These are phyloP conservation scores for Aspergillus quadrilineatus DNA, from an alignment of 2,329 filamentous ascomycete species.

Conservation along the genomic window DNA sequence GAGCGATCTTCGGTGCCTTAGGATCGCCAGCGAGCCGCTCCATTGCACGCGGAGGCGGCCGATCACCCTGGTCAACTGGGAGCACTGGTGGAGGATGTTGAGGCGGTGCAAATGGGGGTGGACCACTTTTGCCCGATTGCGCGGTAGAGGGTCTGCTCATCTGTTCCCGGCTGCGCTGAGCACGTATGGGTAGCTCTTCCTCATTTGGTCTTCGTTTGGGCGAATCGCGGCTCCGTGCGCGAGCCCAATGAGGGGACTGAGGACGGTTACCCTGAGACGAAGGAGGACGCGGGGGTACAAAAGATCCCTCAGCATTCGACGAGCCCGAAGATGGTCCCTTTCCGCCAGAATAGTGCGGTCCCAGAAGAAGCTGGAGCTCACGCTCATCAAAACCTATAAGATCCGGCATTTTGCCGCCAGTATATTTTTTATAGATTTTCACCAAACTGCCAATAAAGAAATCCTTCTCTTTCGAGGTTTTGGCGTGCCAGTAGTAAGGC, in stretches of 20 bases:
- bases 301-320: conserved; percentile 23
- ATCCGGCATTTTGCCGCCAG: conserved; percentile 75
- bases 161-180: conserved; percentile 42
- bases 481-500: conserved; percentile 95
- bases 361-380: conserved; percentile 74
- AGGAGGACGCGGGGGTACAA: conserved; percentile 29
- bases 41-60: conserved; percentile 24
- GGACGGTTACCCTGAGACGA: conserved; percentile 29
- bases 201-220: conserved; percentile 34
- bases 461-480: conserved; percentile 93
- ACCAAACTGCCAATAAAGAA: conserved; percentile 96
- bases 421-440: conserved; percentile 97
- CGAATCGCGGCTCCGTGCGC: conserved; percentile 40
- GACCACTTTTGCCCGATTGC: conserved; percentile 34
- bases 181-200: conserved; percentile 40
- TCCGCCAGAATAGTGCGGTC: conserved; percentile 36
- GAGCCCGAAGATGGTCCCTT: conserved; percentile 26
- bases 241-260: conserved; percentile 33
- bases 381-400: conserved; percentile 78
- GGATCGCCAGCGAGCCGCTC: conserved; percentile 24
- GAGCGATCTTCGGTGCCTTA: conserved; percentile 17
- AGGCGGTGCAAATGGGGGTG: conserved; percentile 31
- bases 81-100: conserved; percentile 26
- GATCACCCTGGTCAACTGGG: conserved; percentile 24
- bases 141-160: conserved; percentile 38